These are phyloP conservation scores for Rhizoctonia solani DNA, from an alignment of 1,284 basidiomycete species.

Conservation along the genomic window DNA sequence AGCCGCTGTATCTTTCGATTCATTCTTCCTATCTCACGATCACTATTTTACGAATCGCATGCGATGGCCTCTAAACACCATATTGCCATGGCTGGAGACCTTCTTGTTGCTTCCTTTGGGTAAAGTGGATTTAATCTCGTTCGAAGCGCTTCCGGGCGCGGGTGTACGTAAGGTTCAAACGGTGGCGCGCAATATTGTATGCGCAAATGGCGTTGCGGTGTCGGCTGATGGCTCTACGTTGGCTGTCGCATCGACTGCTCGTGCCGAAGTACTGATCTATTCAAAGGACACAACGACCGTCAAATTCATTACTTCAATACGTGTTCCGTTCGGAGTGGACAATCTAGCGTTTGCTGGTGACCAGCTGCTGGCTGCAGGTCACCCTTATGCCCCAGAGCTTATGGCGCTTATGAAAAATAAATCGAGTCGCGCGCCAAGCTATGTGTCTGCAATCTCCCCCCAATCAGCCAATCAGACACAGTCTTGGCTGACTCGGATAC, in stretches of 20 bases:
- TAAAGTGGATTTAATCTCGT: slow-evolving; percentile 54
- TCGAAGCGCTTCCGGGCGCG: slow-evolving; percentile 30
- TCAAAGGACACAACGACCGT: slow-evolving; percentile 50
- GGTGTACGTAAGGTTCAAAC: too few species aligned
- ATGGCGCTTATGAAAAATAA: slow-evolving; percentile 52
- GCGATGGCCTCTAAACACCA: slow-evolving; percentile 52
- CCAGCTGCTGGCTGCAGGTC: slow-evolving; percentile 61
- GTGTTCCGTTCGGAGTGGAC: slow-evolving; percentile 62
- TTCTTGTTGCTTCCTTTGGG: slow-evolving; percentile 59
- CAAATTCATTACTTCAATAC: slow-evolving; percentile 47
- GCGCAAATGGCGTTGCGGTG: slow-evolving; percentile 68
- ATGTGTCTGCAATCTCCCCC: slow-evolving; percentile 55
- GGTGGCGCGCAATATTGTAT: slow-evolving; percentile 56
- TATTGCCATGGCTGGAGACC: slow-evolving; percentile 59
- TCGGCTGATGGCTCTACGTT: slow-evolving; percentile 55
- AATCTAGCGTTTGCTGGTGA: slow-evolving; percentile 59
- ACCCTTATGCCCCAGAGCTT: slow-evolving; percentile 62
- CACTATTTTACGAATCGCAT: slow-evolving; percentile 67
- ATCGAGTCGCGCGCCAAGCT: slow-evolving; percentile 54
- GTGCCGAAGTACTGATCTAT: slow-evolving; percentile 57
- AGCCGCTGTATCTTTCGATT: slow-evolving; percentile 60
- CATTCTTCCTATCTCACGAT: slow-evolving; percentile 72
- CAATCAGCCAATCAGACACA: background rate
- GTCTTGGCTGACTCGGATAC: background rate
- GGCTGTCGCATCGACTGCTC: slow-evolving; percentile 60